phyloP scores from a whole-genome alignment of 2,329 filamentous ascomycete genomes.

The Tolypocladium paradoxum region DNA sequence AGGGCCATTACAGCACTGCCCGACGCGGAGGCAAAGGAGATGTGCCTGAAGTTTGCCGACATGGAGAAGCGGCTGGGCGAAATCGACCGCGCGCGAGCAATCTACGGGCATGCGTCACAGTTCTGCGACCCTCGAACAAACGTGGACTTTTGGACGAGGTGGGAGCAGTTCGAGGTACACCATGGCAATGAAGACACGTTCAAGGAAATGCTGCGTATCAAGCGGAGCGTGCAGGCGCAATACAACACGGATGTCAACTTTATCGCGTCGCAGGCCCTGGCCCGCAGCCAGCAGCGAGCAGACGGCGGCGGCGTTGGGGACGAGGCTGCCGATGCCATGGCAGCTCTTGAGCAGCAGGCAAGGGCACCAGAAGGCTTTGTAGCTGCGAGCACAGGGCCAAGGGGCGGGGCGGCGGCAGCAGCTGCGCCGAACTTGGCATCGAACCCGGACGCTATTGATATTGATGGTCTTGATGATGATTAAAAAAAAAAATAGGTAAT shows the following conservation, averaged over 20 bases:
- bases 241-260: constrained; percentile 99
- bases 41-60: constrained; percentile 98
- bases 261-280: constrained; percentile 90
- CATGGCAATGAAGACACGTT: constrained; percentile 99
- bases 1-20: constrained; percentile 88
- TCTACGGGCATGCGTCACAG: constrained; percentile 92
- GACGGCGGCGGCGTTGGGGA: constrained; percentile 25
- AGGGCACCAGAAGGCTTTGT: constrained; percentile 85
- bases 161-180: constrained; percentile 94
- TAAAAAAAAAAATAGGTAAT: neutral
- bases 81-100: constrained; percentile 88
- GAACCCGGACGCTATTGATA: constrained; percentile 80
- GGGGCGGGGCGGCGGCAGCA: constrained; percentile 35
- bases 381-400: constrained; percentile 65
- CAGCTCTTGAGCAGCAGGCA: constrained; percentile 77
- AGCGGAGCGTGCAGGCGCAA: constrained; percentile 91
- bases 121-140: constrained; percentile 93
- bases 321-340: constrained; percentile 70
- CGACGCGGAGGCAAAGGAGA: constrained; percentile 85
- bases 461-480: constrained; percentile 61
- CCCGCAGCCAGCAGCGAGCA: constrained; percentile 60
- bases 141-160: constrained; percentile 86
- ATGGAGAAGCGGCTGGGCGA: constrained; percentile 89
- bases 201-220: constrained; percentile 98
- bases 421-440: constrained; percentile 30